A percentile compares a stretch with the other conserved stretches of the same genome.
Evolutionary conservation across 2,329 filamentous ascomycete genomes (phyloP).

Genomic region (Fusarium pininemorale): DNA sequence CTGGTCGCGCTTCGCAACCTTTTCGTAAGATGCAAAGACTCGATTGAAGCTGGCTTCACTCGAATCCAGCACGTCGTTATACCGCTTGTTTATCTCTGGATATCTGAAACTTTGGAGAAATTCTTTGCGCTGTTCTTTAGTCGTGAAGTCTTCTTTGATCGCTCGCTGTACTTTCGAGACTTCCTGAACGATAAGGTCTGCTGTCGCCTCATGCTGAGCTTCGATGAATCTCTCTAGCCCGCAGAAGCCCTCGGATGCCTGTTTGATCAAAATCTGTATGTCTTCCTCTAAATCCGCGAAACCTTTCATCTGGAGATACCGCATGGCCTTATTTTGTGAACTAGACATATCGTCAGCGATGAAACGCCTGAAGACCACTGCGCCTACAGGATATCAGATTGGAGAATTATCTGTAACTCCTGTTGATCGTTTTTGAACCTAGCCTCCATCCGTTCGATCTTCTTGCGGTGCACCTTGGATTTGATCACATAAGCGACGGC

Average conservation of each 20-base stretch:
- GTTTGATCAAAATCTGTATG: not conserved
- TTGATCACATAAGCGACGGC: not conserved
- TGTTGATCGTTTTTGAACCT: not conserved
- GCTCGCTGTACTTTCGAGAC: fast-evolving
- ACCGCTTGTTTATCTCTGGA: conserved; percentile 1
- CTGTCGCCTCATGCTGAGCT: not conserved
- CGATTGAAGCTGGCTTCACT: not conserved
- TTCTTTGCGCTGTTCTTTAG: not conserved
- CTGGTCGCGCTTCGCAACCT: fast-evolving
- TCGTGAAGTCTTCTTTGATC: fast-evolving
- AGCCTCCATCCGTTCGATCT: not conserved
- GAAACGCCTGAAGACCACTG: fast-evolving
- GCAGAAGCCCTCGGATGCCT: not conserved
- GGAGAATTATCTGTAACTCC: conserved; percentile 1
- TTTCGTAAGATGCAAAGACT: not conserved
- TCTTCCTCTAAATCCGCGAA: not conserved
- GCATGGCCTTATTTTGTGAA: not conserved
- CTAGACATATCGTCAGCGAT: fast-evolving
- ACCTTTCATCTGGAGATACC: not conserved
- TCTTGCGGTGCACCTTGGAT: not conserved
- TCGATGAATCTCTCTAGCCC: fast-evolving
- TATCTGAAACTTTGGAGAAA: conserved; percentile 1
- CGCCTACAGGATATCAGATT: not conserved
- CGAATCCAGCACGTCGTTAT: not conserved
- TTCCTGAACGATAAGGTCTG: fast-evolving